Percentiles rank a stretch among this genome's conserved stretches.
Conservation (phyloP, 2,329 filamentous ascomycete species). For the Colletotrichum karsti region DNA sequence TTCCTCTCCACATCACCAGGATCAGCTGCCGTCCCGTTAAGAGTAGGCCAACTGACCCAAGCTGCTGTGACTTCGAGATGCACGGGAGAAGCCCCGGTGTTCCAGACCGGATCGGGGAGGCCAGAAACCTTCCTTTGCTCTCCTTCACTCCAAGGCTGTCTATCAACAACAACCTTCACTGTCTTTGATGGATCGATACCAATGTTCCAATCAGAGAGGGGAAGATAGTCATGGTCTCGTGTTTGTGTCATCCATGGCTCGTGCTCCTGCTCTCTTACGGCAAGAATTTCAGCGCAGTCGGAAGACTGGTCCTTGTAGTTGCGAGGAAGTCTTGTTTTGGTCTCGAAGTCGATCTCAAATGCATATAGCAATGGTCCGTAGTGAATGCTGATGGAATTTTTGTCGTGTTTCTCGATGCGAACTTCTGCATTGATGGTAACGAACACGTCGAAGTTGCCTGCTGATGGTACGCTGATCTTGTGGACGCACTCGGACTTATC, state of each 20-base stretch:
- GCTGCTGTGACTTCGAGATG: conserved; percentile 40
- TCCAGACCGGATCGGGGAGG: conserved; percentile 39
- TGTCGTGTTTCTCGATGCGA: conserved; percentile 31
- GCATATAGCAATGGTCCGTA: conserved; percentile 54
- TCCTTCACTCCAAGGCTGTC: conserved; percentile 32
- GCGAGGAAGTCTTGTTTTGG: not conserved
- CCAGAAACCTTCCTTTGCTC: conserved; percentile 30
- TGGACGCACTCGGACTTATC: not conserved
- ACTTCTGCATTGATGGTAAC: conserved; percentile 29
- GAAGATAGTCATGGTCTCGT: conserved; percentile 40
- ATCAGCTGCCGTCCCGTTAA: conserved; percentile 7
- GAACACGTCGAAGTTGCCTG: conserved; percentile 24
- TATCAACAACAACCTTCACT: not conserved
- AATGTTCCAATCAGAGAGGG: conserved; percentile 43
- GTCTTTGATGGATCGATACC: conserved; percentile 34
- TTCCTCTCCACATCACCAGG: conserved; percentile 36
- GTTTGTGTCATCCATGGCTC: conserved; percentile 32
- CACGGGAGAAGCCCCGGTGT: conserved; percentile 42
- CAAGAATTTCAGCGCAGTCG: conserved; percentile 36
- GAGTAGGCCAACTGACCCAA: conserved; percentile 4
- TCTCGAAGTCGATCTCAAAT: conserved; percentile 42
- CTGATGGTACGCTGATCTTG: not conserved
- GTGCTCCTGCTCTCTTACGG: conserved; percentile 2
- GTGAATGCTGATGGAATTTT: conserved; percentile 51
- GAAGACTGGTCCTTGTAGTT: conserved; percentile 27